These are phyloP conservation scores for Nicotiana otophora DNA, from an alignment of 257 asterid species.

Conservation along the genomic window DNA sequence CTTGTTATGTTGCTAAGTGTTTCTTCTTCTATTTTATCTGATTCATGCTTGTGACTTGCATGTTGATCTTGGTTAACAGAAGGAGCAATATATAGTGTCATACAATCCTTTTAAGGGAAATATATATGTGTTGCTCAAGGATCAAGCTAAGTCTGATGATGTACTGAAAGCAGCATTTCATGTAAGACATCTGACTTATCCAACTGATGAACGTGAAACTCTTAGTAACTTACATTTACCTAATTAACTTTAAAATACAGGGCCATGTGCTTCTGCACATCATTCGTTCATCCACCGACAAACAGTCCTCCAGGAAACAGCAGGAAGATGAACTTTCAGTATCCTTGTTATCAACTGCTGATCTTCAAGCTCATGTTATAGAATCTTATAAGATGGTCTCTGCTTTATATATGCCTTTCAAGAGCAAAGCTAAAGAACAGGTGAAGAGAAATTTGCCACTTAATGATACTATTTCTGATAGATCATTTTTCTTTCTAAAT, in stretches of 20 bases:
- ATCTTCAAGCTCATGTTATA: conserved; percentile 66
- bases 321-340: conserved; percentile 37
- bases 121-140: conserved; percentile 84
- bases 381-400: conserved; percentile 94
- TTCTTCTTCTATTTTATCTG: neutral
- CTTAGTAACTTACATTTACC: conserved; percentile 9
- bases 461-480: neutral
- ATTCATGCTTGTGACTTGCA: neutral
- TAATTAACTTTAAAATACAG: conserved; percentile 42
- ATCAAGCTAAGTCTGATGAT: conserved; percentile 95
- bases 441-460: conserved; percentile 27
- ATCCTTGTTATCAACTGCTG: conserved; percentile 38
- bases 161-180: conserved; percentile 95
- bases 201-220: conserved; percentile 8
- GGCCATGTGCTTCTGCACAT: conserved; percentile 94
- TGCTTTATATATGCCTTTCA: conserved; percentile 85
- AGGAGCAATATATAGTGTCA: conserved; percentile 74
- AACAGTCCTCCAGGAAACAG: conserved; percentile 30
- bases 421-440: conserved; percentile 86
- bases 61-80: conserved; percentile 40
- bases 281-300: conserved; percentile 47
- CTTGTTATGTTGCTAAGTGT: neutral
- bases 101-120: conserved; percentile 82
- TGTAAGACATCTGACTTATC: conserved; percentile 43
- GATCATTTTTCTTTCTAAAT: neutral